Evolutionary conservation across 169 alveolate species (phyloP).

Genomic region (Eimeria maxima): DNA sequence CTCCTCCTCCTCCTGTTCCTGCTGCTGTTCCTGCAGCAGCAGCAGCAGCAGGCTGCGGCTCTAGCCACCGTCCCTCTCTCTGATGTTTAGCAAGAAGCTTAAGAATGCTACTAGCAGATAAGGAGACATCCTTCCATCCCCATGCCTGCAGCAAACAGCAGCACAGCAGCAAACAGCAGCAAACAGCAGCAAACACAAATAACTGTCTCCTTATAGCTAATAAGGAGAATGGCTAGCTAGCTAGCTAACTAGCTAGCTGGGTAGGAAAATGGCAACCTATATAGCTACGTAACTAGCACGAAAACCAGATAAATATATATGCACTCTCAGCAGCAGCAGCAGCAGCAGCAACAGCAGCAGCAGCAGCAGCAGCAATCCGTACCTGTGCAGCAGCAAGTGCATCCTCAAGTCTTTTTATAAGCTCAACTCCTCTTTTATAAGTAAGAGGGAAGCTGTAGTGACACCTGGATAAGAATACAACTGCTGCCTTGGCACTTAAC

Average conservation of each 20-base stretch:
- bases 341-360: conserved; percentile 25
- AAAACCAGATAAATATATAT: too few relatives aligned
- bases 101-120: conserved; percentile 75
- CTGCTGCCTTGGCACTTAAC: conserved; percentile 71
- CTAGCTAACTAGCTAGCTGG: background rate
- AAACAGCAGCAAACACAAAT: background rate
- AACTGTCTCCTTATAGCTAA: background rate
- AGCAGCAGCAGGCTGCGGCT: conserved; percentile 30
- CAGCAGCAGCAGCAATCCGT: conserved; percentile 33
- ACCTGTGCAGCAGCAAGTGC: conserved; percentile 72
- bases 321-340: background rate
- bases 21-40: conserved; percentile 3
- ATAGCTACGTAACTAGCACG: too few relatives aligned
- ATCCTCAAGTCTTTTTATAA: conserved; percentile 41
- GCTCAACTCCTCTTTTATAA: conserved; percentile 67
- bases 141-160: conserved; percentile 48
- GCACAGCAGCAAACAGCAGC: background rate
- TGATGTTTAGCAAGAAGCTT: conserved; percentile 76
- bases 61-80: conserved; percentile 62
- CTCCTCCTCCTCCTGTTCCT: background rate
- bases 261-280: background rate
- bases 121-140: conserved; percentile 75
- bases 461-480: conserved; percentile 73
- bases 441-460: conserved; percentile 69
- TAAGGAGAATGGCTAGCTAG: background rate